phyloP scores from a whole-genome alignment of 1,284 basidiomycete genomes.

The Ceratobasidium sp. region DNA sequence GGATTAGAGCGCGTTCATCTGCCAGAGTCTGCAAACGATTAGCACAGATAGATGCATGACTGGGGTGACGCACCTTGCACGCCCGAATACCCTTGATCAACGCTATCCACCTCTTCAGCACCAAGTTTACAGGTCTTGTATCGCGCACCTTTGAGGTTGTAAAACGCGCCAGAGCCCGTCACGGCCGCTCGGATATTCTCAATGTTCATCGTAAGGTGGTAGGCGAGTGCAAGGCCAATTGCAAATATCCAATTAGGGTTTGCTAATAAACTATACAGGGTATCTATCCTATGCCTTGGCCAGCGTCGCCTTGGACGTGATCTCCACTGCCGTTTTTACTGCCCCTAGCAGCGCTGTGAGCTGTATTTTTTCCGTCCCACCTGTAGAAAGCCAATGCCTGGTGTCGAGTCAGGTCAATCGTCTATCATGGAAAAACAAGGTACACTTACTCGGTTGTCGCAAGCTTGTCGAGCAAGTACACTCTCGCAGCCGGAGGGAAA shows the following conservation, averaged over 20 bases:
- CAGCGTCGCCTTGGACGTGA: conserved; percentile 44
- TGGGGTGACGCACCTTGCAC: conserved; percentile 68
- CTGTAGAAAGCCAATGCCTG: conserved; percentile 91
- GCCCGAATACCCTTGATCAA: conserved; percentile 94
- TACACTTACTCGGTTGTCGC: conserved; percentile 90
- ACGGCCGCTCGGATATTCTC: conserved; percentile 35
- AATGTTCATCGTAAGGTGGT: conserved; percentile 30
- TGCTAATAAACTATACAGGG: conserved; percentile 12
- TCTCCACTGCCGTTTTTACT: conserved; percentile 92
- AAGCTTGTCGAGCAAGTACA: conserved; percentile 90
- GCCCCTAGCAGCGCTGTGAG: conserved; percentile 89
- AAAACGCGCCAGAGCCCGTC: conserved; percentile 63
- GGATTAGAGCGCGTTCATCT: conserved; percentile 96
- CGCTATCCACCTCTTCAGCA: conserved; percentile 58
- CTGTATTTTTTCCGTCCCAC: conserved; percentile 94
- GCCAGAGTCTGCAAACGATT: conserved; percentile 80
- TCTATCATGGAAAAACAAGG: neutral
- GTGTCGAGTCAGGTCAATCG: conserved; percentile 29
- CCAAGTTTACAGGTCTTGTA: neutral
- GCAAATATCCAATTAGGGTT: conserved; percentile 36
- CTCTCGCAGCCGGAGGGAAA: conserved; percentile 82
- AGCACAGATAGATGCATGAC: conserved; percentile 39
- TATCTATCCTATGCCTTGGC: conserved; percentile 1
- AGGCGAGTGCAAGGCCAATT: conserved; percentile 20
- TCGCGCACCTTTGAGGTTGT: conserved; percentile 85